Base-by-base conservation (phyloP, 1,139 yeast species). In the Candida sojae region DNA sequence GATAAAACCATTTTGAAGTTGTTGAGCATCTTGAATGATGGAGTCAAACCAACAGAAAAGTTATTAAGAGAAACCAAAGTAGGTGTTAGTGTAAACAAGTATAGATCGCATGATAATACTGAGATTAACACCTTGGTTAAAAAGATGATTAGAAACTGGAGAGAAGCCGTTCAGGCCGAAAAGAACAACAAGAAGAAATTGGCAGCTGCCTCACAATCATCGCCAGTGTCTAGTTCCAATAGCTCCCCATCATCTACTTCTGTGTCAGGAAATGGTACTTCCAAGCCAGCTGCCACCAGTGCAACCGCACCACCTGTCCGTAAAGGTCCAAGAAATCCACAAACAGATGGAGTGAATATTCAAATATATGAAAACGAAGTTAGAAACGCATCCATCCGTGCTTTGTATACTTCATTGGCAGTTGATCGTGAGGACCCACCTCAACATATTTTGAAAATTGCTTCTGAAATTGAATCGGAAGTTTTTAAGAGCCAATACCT, bases 1-100 rank as follows among this genome's bases (percentile, higher is more conserved):
- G 86, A 86, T 43, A 81, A 79, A 41, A 79, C 86, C 9, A 81
- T 88, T 37, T 62, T 88, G 50, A 86, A 84, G 61, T 80, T 92
- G 40, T 72, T 93, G 57, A 80, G 77, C 42, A 77, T 80, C 38
- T 73, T 93, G 51, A 84, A 86, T 57, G 83, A 79, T 52, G 90
- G 88, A 10, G 90, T 91, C 45, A 75, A 77, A 56, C 97, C 98
- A 9, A 84, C 96, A 1, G 98, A 93, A 64, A 82, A 84, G 62
- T 76, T 92, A 39, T 74, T 93, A 46, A 77, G 97, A 61, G 87
- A 92, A 63, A 93, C 99, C n/a, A 91, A 90, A 67, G 93, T 93
- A n/a, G 99, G 99, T 52, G 95, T 93, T 26, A 95, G 93, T 6
- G 98, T 93, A 42, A 95, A 95, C 70, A 91, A 90, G 68, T 83